phyloP scores from a whole-genome alignment of 2,329 filamentous ascomycete genomes.

The Dactylellina leptospora region DNA sequence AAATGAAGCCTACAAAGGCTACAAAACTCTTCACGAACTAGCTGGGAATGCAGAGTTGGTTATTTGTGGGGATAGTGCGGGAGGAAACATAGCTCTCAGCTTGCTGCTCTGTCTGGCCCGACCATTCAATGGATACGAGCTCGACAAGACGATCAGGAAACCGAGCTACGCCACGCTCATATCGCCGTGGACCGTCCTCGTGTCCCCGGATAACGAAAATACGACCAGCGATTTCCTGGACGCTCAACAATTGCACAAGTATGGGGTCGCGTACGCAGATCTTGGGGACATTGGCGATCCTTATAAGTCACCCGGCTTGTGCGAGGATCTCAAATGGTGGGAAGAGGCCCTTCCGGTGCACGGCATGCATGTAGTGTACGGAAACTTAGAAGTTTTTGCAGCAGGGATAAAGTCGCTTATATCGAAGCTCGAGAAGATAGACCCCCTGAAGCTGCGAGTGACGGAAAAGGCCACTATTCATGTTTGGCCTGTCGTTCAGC shows the following conservation, averaged over 20 bases:
- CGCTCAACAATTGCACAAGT: constrained; percentile 71
- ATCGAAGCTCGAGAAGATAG: constrained; percentile 66
- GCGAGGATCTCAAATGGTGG: constrained; percentile 74
- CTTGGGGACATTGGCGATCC: constrained; percentile 66
- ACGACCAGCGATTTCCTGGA: constrained; percentile 80
- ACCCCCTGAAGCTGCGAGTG: constrained; percentile 64
- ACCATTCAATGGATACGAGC: constrained; percentile 47
- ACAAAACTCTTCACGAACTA: constrained; percentile 71
- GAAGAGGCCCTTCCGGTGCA: constrained; percentile 70
- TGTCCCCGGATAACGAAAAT: constrained; percentile 73
- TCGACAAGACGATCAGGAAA: constrained; percentile 61
- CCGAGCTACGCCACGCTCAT: constrained; percentile 76
- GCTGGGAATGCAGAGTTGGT: constrained; percentile 70
- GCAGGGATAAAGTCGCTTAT: constrained; percentile 73
- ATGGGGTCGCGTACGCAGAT: constrained; percentile 75
- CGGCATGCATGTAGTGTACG: constrained; percentile 76
- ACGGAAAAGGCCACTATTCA: constrained; percentile 75
- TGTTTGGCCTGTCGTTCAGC: constrained; percentile 79
- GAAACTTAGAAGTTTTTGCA: constrained; percentile 79
- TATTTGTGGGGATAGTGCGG: constrained; percentile 81
- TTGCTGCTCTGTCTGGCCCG: constrained; percentile 73
- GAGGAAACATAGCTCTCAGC: constrained; percentile 76
- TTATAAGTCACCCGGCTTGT: constrained; percentile 75
- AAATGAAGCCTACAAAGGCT: constrained; percentile 74
- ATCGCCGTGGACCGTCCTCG: constrained; percentile 80